Base-by-base conservation (phyloP, 768 basidiomycete species). In the Phanerochaete sordida region DNA sequence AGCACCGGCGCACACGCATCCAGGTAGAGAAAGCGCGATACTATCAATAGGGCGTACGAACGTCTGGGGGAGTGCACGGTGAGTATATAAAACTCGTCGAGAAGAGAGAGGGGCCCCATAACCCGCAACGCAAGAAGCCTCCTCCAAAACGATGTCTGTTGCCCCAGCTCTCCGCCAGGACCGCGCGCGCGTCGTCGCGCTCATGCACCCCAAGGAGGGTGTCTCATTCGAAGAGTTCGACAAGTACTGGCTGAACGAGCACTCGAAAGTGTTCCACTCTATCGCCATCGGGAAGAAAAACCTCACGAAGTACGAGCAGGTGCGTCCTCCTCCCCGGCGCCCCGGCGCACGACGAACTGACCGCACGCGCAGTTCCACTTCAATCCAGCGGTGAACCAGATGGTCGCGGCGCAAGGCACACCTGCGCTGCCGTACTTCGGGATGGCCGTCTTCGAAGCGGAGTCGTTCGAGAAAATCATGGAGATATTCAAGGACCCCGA, bases 241-340 rank as follows among this genome's bases (percentile, higher is more conserved):
- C 45, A 52, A 21, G 5, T 54, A 60, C 39, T 60, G 59, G 59
- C 9, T 60, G 4, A 5, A 26, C 24, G 39, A 53, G 44, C 59
- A 60, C 51, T 11, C 12, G 15, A 45, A 23, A 35, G 37, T 60
- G 13, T 60, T 60, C 27, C 1, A 11, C n/a, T 53, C 59, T 3
- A 35, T 60, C 21, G 59, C 39, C n/a, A 54, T 60, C 23, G 72
- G 70, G 26, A 71, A 73, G 66, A 69, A 58, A 47, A 74, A 75
- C 48, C 60, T 72, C 37, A 64, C 73, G 31, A 74, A 73, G 48
- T 75, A 74, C 58, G 73, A 77, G 55, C 72, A 75, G 70, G 74
- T 74, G 31, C 48, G 64, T 28, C 3, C 24, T 44, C 46, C 23
- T 15, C 47, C 1, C 44, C 30, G 7, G 3, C n/a, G 12, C 35